A percentile compares a stretch with the other conserved stretches of the same genome.
These are phyloP conservation scores for Polygonum maritimum DNA, from an alignment of 148 eudicot species.

Conservation along the genomic window DNA sequence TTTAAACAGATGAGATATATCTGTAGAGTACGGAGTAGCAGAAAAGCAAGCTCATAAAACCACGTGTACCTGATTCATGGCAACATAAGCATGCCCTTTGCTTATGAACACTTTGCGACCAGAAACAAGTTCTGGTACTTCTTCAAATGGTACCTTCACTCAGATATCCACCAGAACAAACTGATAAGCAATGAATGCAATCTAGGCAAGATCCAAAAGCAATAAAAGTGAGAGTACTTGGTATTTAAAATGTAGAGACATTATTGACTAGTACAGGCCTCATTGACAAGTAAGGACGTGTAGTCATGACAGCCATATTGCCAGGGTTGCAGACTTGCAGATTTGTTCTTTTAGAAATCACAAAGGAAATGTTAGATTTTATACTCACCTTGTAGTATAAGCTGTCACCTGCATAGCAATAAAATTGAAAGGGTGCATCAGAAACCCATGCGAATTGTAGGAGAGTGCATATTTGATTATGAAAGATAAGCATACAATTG, in stretches of 20 bases:
- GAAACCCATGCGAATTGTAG: background rate
- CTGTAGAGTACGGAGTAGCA: conserved; percentile 1
- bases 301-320: background rate
- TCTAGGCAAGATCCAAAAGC: background rate
- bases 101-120: conserved; percentile 62
- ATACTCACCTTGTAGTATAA: conserved; percentile 58
- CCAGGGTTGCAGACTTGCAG: background rate
- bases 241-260: background rate
- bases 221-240: background rate
- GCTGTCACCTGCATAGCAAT: conserved; percentile 42
- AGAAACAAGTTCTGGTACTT: conserved; percentile 87
- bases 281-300: background rate
- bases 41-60: conserved; percentile 4
- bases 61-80: conserved; percentile 66
- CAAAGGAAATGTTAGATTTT: background rate
- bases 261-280: background rate
- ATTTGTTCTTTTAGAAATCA: background rate
- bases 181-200: background rate
- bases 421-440: conserved; percentile 3
- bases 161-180: background rate
- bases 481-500: background rate
- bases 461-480: background rate
- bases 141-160: conserved; percentile 81
- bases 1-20: background rate
- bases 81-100: conserved; percentile 88